Conservation (phyloP, 495 filamentous ascomycete genomes). For the Aspergillus incahuasiensis region DNA sequence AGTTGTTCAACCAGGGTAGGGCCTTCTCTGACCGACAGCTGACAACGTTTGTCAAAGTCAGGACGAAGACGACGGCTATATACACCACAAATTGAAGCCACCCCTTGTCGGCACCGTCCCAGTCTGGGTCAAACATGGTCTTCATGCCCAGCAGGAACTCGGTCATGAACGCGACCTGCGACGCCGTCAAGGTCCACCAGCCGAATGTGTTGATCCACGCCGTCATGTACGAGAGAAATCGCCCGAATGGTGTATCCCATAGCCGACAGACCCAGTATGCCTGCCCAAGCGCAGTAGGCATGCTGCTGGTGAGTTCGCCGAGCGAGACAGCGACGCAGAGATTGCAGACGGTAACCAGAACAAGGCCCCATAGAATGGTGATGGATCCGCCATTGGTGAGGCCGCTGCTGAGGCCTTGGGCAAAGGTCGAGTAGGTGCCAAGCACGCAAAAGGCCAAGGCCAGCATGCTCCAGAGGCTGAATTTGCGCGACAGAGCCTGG, state of each 20-base stretch:
- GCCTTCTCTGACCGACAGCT: conserved; percentile 41
- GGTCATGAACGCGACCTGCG: conserved; percentile 45
- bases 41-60: conserved; percentile 42
- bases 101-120: conserved; percentile 33
- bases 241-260: conserved; percentile 29
- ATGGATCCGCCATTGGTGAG: conserved; percentile 42
- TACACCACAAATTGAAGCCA: conserved; percentile 46
- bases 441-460: conserved; percentile 42
- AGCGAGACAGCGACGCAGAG: conserved; percentile 42
- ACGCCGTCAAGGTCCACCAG: conserved; percentile 45
- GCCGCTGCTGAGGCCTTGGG: conserved; percentile 39
- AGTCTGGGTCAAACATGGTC: conserved; percentile 35
- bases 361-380: conserved; percentile 46
- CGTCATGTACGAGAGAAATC: conserved; percentile 42
- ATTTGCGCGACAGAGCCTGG: conserved; percentile 45
- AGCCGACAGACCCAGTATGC: conserved; percentile 44
- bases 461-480: conserved; percentile 45
- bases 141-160: conserved; percentile 46
- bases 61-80: conserved; percentile 31
- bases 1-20: conserved; percentile 45
- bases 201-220: conserved; percentile 48
- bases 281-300: conserved; percentile 44
- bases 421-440: conserved; percentile 44
- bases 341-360: conserved; percentile 40
- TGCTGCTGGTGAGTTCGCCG: conserved; percentile 43